Evolutionary conservation across 768 basidiomycete genomes (phyloP).

Genomic region (Boletus subparvulus): DNA sequence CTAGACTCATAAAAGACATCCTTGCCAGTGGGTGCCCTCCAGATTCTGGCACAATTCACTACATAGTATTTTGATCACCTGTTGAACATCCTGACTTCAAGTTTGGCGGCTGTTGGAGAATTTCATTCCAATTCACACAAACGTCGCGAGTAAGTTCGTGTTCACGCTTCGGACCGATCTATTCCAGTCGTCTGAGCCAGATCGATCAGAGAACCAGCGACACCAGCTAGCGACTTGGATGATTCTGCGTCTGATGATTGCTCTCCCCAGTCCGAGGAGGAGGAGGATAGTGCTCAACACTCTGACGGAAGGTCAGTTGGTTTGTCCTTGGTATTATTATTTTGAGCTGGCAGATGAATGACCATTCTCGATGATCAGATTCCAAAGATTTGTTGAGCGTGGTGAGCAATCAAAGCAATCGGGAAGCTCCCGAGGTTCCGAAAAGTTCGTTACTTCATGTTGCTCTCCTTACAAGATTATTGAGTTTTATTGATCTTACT

Average conservation of each 20-base stretch:
- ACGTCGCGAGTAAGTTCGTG: not conserved
- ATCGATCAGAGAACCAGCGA: too few relatives aligned
- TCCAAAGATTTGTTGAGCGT: slow-evolving; percentile 4
- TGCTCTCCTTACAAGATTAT: not conserved
- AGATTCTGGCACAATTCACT: too few relatives aligned
- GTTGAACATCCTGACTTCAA: not conserved
- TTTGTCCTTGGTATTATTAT: not conserved
- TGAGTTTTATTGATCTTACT: not conserved
- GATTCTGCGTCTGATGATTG: not conserved
- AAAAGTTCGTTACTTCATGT: not conserved
- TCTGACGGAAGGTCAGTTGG: not conserved
- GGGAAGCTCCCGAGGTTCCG: not conserved
- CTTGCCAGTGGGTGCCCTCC: not conserved
- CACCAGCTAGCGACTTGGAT: too few relatives aligned
- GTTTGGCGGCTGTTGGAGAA: not conserved
- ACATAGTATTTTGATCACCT: not conserved
- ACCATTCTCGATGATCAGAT: not conserved
- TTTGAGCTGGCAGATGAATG: not conserved
- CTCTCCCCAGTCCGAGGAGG: not conserved
- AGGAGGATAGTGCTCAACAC: not conserved
- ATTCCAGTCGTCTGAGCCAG: not conserved
- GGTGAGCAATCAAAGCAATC: not conserved
- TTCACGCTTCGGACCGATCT: not conserved
- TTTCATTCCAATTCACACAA: not conserved
- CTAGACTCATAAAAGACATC: slow-evolving; percentile 20